A percentile compares a stretch with the other conserved stretches of the same genome.
phyloP scores from a whole-genome alignment of 2,329 filamentous ascomycete species.

The Calonectria montana region DNA sequence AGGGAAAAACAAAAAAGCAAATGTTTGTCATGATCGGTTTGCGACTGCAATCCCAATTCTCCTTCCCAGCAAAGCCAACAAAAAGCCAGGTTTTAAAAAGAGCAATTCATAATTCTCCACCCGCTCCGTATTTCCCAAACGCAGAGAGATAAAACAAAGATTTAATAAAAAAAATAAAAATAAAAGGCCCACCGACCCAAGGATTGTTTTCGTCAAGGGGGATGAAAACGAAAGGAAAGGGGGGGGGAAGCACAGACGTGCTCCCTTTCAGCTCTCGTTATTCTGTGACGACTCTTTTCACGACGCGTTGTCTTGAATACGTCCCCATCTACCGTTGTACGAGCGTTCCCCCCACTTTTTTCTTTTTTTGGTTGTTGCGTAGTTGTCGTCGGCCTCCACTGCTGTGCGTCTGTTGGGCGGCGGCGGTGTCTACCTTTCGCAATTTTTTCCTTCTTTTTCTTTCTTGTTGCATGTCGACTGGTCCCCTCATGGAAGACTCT shows the following conservation, averaged over 20 bases:
- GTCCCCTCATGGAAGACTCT: slow-evolving; percentile 33
- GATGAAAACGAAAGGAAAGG: no score
- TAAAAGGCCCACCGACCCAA: neutral
- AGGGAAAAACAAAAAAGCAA: neutral
- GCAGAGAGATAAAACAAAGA: neutral
- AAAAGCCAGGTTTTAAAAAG: neutral
- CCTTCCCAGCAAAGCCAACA: neutral
- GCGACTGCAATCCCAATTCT: neutral
- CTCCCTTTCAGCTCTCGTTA: neutral
- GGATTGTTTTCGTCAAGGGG: slow-evolving; percentile 1
- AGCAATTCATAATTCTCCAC: neutral
- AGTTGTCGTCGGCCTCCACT: neutral
- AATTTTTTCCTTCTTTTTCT: neutral
- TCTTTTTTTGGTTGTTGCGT: neutral
- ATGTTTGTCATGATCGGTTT: neutral
- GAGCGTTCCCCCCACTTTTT: neutral
- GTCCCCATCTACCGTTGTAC: neutral
- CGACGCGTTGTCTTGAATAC: neutral
- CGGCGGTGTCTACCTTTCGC: neutral
- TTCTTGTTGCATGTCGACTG: no score
- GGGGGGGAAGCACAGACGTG: neutral
- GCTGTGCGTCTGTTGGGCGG: neutral
- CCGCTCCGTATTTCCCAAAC: slow-evolving; percentile 15
- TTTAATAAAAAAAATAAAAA: neutral
- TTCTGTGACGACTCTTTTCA: neutral